A percentile compares a stretch with the other conserved stretches of the same genome.
phyloP scores from a whole-genome alignment of 148 eudicot genomes.

The Camellia sinensis region DNA sequence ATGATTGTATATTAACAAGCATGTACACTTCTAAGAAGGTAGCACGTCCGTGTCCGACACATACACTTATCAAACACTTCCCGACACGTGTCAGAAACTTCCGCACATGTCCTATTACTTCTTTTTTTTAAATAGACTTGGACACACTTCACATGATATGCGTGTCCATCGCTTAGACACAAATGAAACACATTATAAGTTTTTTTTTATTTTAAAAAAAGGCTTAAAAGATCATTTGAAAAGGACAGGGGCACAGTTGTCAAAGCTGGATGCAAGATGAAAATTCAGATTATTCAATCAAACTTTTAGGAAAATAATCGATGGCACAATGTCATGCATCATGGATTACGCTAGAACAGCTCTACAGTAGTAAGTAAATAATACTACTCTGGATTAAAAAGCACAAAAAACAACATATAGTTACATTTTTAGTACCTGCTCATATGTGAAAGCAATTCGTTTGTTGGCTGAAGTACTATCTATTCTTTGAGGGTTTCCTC shows the following conservation, averaged over 20 bases:
- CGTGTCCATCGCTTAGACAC: neutral
- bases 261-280: neutral
- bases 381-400: neutral
- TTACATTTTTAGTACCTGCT: slow-evolving; percentile 57
- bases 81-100: too few relatives aligned
- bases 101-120: too few relatives aligned
- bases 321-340: neutral
- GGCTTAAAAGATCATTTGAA: too few relatives aligned
- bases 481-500: slow-evolving; percentile 94
- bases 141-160: too few relatives aligned
- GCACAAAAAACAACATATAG: neutral
- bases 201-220: neutral
- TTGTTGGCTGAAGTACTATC: slow-evolving; percentile 79
- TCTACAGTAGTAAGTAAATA: too few relatives aligned
- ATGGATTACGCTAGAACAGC: neutral
- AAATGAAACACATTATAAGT: neutral
- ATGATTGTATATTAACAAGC: too few relatives aligned
- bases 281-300: neutral
- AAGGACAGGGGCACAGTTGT: neutral
- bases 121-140: too few relatives aligned
- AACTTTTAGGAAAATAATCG: neutral
- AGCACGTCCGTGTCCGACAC: too few relatives aligned
- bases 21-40: too few relatives aligned
- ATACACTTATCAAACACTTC: too few relatives aligned
- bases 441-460: slow-evolving; percentile 85